Percentiles rank a stretch among this genome's conserved stretches.
Conservation (phyloP, 2,329 filamentous ascomycete species). For the Hysterium pulicare region DNA sequence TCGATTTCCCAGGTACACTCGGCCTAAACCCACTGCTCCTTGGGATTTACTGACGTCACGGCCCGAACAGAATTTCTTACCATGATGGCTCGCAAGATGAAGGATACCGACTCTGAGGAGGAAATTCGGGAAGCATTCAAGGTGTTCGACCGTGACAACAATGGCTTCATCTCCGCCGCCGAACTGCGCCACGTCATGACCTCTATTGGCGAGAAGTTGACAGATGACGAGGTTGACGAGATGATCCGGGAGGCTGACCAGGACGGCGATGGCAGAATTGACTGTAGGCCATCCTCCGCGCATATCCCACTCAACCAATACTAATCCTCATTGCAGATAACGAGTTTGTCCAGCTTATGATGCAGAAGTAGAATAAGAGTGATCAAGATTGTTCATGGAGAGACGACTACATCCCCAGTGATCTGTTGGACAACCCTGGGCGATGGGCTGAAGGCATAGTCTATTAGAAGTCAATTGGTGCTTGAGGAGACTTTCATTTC, state of each 20-base stretch:
- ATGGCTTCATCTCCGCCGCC: slow-evolving; percentile 61
- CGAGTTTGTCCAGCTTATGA: slow-evolving; percentile 56
- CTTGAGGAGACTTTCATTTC: slow-evolving; percentile 1
- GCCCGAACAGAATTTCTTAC: slow-evolving; percentile 56
- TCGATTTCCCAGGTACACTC: slow-evolving; percentile 58
- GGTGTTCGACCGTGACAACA: slow-evolving; percentile 65
- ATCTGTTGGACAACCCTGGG: slow-evolving; percentile 1
- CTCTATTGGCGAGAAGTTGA: slow-evolving; percentile 62
- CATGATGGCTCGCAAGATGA: slow-evolving; percentile 64
- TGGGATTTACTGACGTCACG: not conserved
- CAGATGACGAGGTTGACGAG: slow-evolving; percentile 61
- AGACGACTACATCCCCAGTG: slow-evolving; percentile 2
- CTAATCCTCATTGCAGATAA: slow-evolving; percentile 41
- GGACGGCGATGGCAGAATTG: slow-evolving; percentile 62
- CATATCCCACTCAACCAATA: not conserved
- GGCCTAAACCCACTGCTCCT: not conserved
- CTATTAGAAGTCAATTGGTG: not conserved
- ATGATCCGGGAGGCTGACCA: slow-evolving; percentile 65
- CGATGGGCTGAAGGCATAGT: slow-evolving; percentile 2
- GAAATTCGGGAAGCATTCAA: slow-evolving; percentile 65
- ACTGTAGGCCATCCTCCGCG: slow-evolving; percentile 49
- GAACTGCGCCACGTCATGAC: slow-evolving; percentile 63
- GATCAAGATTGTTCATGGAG: slow-evolving; percentile 19
- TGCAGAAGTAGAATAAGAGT: slow-evolving; percentile 47
- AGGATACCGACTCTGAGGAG: slow-evolving; percentile 60